Evolutionary conservation across 2,329 filamentous ascomycete genomes (phyloP).

Genomic region (Xylariaceae sp.): DNA sequence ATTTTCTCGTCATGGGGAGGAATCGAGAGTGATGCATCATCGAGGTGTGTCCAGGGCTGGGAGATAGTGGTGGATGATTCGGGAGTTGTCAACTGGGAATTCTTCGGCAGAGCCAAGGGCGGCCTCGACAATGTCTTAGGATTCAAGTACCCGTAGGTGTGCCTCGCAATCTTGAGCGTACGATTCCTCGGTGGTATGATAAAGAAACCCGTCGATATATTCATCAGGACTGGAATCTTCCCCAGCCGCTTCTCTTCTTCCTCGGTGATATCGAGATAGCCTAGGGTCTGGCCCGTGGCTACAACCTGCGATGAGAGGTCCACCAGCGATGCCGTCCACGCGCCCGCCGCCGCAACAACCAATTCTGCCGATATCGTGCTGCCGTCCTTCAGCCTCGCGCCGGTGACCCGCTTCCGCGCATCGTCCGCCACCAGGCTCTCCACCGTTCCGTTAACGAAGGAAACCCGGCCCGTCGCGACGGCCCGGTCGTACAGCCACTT

Average conservation of each 20-base stretch:
- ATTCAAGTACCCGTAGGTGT: conserved; percentile 69
- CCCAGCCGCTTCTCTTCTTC: conserved; percentile 69
- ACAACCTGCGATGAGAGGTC: conserved; percentile 76
- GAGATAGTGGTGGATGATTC: conserved; percentile 32
- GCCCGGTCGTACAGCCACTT: conserved; percentile 61
- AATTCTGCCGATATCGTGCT: conserved; percentile 65
- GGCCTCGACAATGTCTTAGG: conserved; percentile 42
- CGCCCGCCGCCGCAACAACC: conserved; percentile 80
- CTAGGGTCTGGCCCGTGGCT: conserved; percentile 81
- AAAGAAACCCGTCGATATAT: conserved; percentile 72
- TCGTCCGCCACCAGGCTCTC: conserved; percentile 44
- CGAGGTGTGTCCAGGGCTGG: conserved; percentile 51
- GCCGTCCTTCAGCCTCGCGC: conserved; percentile 58
- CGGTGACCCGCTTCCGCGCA: conserved; percentile 49
- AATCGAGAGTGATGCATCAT: conserved; percentile 51
- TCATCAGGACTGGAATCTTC: conserved; percentile 72
- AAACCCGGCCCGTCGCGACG: conserved; percentile 56
- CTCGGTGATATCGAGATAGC: conserved; percentile 73
- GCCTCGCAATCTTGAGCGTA: conserved; percentile 70
- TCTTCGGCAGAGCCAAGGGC: conserved; percentile 22
- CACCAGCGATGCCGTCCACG: conserved; percentile 80
- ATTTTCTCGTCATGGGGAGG: conserved; percentile 63
- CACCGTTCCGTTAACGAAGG: conserved; percentile 56
- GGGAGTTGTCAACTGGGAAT: no score
- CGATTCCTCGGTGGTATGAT: conserved; percentile 67